phyloP scores from a whole-genome alignment of 1,139 yeast species.

The Eremothecium gossypii region DNA sequence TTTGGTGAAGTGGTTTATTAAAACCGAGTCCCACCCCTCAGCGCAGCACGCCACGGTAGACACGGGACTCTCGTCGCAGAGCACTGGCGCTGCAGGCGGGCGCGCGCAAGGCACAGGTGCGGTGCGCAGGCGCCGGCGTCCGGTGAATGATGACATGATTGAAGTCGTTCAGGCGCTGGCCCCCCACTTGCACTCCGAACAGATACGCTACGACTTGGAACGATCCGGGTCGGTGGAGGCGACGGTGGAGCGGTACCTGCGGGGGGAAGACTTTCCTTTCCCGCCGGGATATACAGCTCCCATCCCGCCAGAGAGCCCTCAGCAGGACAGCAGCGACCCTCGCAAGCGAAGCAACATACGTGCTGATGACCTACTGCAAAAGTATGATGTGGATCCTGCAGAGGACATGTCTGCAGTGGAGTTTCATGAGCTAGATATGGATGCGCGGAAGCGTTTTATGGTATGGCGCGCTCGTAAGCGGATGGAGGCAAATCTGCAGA shows the following conservation, averaged over 20 bases:
- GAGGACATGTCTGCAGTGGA: conserved; percentile 15
- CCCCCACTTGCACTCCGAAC: conserved; percentile 62
- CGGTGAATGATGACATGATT: conserved; percentile 71
- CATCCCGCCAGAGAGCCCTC: not conserved
- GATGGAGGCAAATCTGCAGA: conserved; percentile 20
- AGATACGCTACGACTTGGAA: conserved; percentile 54
- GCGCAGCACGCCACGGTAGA: conserved; percentile 7
- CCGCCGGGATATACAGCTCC: conserved; percentile 42
- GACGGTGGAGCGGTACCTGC: conserved; percentile 64
- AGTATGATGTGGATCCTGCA: conserved; percentile 21
- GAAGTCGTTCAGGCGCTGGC: conserved; percentile 80
- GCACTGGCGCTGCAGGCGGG: not conserved
- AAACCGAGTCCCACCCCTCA: conserved; percentile 17
- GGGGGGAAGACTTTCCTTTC: conserved; percentile 54
- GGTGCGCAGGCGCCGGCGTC: conserved; percentile 36
- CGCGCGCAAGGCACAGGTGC: conserved; percentile 1
- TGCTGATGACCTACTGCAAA: conserved; percentile 25
- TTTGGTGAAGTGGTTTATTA: conserved; percentile 24
- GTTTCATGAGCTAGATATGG: conserved; percentile 19
- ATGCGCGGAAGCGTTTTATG: conserved; percentile 25
- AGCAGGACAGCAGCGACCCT: conserved; percentile 15
- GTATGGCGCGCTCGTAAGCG: conserved; percentile 28
- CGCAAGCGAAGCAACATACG: conserved; percentile 25
- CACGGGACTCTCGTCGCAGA: conserved; percentile 3
- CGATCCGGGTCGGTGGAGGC: conserved; percentile 71